Base-by-base conservation (phyloP, 805 yeast genomes). In the Sugiyamaella chiloensis region DNA sequence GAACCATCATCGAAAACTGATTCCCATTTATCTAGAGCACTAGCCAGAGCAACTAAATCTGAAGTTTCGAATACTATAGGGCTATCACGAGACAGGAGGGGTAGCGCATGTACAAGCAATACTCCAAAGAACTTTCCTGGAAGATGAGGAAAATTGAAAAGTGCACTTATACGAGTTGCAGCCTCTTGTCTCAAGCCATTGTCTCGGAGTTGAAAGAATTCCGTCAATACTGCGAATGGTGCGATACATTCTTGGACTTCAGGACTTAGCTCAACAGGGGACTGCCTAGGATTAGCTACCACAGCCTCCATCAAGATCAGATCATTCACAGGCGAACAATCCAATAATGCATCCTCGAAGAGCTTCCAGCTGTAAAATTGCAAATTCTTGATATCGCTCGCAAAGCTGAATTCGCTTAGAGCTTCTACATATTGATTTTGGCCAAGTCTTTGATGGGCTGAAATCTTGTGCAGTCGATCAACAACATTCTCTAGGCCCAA, bases 141-240 rank as follows among this genome's bases (percentile, higher is more conserved):
- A 24, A 65, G 27, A 37, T 47, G 58, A 7, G 62, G 56, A 47
- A 64, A 65, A 37, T 52, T 49, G 4, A 64, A 35, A 40, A 64
- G 52, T 6, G 62, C 53, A 9, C 50, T 30, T n/a, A 64, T 44
- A 14, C 44, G 29, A 24, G 36, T 39, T 0, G 58, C 57, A 5
- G 65, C 60, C 19, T 47, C 52, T 12, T 31, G 43, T 8, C 39
- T 21, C 16, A 42, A 37, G 5, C 41, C 52, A 4, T 41, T 40
- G 3, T 51, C 39, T 32, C 50, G 21, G 21, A 31, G 32, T 8
- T 31, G 32, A 11, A 54, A 41, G 27, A 52, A 55, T 24, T 55
- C 42, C 11, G 47, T 46, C 27, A 64, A 50, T 6, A 64, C 59
- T 11, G 68, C 68, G 36, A 57, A 56, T 2, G 69, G 68, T 4